Evolutionary conservation across 2,329 filamentous ascomycete species (phyloP).

Genomic region (Kalaharituber pfeilii): DNA sequence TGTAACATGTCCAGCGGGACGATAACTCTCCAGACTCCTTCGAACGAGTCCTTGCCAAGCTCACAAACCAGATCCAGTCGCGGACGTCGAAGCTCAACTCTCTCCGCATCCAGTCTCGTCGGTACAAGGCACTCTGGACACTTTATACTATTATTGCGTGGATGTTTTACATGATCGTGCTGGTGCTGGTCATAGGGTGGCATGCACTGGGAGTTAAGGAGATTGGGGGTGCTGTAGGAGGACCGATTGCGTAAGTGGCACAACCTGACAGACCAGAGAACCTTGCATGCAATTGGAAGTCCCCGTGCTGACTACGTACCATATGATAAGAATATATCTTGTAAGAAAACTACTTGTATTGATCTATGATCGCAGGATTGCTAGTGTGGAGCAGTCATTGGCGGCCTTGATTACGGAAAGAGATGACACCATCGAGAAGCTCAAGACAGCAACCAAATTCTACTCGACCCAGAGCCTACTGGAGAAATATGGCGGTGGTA

Average conservation of each 20-base stretch:
- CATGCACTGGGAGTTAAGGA: conserved; percentile 58
- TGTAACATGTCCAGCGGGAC: conserved; percentile 40
- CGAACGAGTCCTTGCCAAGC: conserved; percentile 69
- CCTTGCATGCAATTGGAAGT: background rate
- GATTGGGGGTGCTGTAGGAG: conserved; percentile 60
- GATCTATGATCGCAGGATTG: conserved; percentile 69
- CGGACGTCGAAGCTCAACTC: conserved; percentile 57
- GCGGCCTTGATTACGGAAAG: conserved; percentile 63
- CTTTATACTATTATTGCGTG: conserved; percentile 85
- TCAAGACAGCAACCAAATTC: conserved; percentile 91
- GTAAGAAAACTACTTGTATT: conserved; percentile 48
- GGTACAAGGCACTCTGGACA: conserved; percentile 70
- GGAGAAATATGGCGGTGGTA: conserved; percentile 73
- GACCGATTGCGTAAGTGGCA: conserved; percentile 51
- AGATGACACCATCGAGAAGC: conserved; percentile 72
- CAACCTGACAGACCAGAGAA: background rate
- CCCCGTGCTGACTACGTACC: conserved; percentile 4
- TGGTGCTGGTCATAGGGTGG: conserved; percentile 71
- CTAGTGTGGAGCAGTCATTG: conserved; percentile 48
- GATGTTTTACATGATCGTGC: conserved; percentile 65
- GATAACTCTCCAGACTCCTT: conserved; percentile 76
- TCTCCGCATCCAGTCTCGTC: conserved; percentile 53
- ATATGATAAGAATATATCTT: conserved; percentile 77
- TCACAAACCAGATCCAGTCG: conserved; percentile 66
- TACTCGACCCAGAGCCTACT: conserved; percentile 84